Evolutionary conservation across 108 stramenopile genomes (phyloP), one percentile per base, ranked within the genome.

Genomic region (Aurantiochytrium sp.): DNA sequence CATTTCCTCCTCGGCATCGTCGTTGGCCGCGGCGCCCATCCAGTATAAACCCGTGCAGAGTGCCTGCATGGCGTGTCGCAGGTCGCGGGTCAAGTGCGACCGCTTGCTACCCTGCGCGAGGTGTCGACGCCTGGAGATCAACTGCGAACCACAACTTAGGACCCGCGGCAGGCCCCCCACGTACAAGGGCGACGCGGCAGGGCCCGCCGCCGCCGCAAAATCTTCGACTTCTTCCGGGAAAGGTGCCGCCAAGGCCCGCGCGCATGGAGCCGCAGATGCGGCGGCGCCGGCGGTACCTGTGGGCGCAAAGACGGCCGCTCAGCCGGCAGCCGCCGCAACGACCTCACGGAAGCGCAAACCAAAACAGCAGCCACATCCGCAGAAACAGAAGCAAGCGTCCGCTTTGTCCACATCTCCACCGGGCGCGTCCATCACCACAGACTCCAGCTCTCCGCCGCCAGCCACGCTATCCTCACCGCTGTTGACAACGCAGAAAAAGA

Each of bases 61-160:
- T 24, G 73, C 73, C 30, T 81, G 73, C 73, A 41, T 48, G 45
- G 73, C 42, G 17, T 81, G 73, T 48, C 73, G 73, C 19, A 81
- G 32, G 39, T 81, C 73, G 19, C 8, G 73, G 32, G 73, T 81
- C 73, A 81, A 81, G 24, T 81, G 73, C 45, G 73, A 81, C 42
- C 8, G 45, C 10, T 30, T 81, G 73, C 73, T 81, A 12, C 73
- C 73, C 27, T 81, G 73, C 24, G 73, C 73, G 12, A 41, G 73
- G 45, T 81, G 73, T 48, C 39, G 73, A 12, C 12, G 73, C 21
- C 45, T 81, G 12, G 30, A 81, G 6, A 81, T 81, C 32, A 6
- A 6, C 27, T 81, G 73, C 45, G 45, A 81, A 81, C 42, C 73
- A 12, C 73, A 81, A 24, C 73, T 81, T 41, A 22, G 73, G 12